These are phyloP conservation scores for Dispira simplex DNA, from an alignment of 192 early-diverging fungal genomes.

Conservation along the genomic window DNA sequence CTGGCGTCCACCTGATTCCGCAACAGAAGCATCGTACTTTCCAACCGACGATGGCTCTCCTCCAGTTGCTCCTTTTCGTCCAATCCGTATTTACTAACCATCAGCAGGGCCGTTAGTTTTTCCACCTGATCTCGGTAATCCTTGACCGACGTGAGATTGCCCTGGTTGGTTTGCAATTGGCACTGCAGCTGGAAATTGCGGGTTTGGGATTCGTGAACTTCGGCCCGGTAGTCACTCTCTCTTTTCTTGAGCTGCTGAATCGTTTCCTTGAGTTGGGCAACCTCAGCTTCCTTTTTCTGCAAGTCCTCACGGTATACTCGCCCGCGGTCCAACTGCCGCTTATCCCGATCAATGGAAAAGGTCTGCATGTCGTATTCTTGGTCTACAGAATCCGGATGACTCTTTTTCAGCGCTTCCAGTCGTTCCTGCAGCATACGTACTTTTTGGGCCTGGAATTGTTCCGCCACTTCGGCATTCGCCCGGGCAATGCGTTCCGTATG, in stretches of 20 bases:
- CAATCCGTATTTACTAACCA: not conserved
- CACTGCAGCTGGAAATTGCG: not conserved
- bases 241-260: not conserved
- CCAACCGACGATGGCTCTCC: not conserved
- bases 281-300: not conserved
- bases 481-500: slow-evolving; percentile 1
- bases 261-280: not conserved
- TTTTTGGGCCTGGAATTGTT: not conserved
- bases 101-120: slow-evolving; percentile 1
- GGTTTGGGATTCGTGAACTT: not conserved
- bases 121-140: not conserved
- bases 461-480: slow-evolving; percentile 9
- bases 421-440: not conserved
- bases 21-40: not conserved
- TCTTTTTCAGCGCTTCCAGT: not conserved
- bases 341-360: not conserved
- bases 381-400: not conserved
- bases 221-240: not conserved
- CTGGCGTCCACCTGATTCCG: not conserved
- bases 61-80: not conserved
- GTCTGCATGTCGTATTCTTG: not conserved
- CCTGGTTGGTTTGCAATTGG: not conserved
- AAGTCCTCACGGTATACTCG: not conserved
- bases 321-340: not conserved
- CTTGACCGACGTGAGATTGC: not conserved